Base-by-base conservation (phyloP, 306 rosid species). In the Rosa multiflora region DNA sequence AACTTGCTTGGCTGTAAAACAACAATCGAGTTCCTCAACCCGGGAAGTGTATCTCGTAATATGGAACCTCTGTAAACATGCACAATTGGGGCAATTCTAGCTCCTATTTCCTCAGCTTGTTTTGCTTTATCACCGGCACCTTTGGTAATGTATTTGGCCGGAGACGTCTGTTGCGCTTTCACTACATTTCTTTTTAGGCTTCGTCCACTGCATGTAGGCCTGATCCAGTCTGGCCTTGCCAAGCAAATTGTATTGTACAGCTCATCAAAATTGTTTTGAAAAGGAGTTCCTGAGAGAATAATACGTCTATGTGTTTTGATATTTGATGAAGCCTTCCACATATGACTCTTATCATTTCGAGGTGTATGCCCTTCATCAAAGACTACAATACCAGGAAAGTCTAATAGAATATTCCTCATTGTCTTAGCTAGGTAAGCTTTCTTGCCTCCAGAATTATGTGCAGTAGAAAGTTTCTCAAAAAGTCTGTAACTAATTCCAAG, bases 341-440 rank as follows among this genome's bases (percentile, higher is more conserved):
- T 69, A 12, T 6, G 70, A 53, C 84, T 87, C 5, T 67, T 59
- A 0, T 66, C 35, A 61, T 90, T 92, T 6, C 97, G 84, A 8
- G 97, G 86, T n/a, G 86, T 88, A 64, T 92, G 97, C 15, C 93
- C 95, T 77, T 90, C 95, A 64, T 92, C 97, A 71, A 92, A 83
- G 26, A 92, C 88, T 29, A 92, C 56, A 72, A 90, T 70, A 56
- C 80, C 88, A 23, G 92, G 95, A 73, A 42, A 13, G 64, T 89
- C 88, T 49, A 85, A 76, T 53, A 90, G 93, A 64, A 81, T 37
- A 7, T 79, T 76, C 70, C 86, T 75, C 14, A 81, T 23, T 11
- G 11, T 67, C 69, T 71, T 64, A 7, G 51, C 26, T 4, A 4
- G 8, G 66, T 2, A 58, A 11, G 76, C 67, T 32, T 20, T 18